A percentile compares a stretch with the other conserved stretches of the same genome.
Conservation (phyloP, 2,329 filamentous ascomycete genomes). For the Colletotrichum musicola region DNA sequence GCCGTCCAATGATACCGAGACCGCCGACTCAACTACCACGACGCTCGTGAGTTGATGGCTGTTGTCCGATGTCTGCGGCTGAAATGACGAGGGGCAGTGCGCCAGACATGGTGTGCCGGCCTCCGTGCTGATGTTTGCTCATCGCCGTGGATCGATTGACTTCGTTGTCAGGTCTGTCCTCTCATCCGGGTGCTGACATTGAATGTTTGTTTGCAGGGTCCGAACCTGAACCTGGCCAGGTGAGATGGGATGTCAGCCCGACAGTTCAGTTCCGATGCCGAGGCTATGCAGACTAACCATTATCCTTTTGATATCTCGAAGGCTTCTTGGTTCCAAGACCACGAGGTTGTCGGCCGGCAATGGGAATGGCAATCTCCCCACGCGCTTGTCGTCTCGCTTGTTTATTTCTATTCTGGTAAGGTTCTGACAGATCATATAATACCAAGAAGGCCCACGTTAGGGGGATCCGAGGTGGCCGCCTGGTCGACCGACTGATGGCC, state of each 20-base stretch:
- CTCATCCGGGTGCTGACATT: conserved; percentile 25
- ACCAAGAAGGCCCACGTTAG: neutral
- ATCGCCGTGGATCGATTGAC: neutral
- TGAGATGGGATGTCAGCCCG: conserved; percentile 10
- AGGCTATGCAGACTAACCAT: neutral
- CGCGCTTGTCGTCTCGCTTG: neutral
- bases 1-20: conserved; percentile 6
- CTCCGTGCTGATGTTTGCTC: neutral
- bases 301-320: neutral
- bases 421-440: conserved; percentile 1
- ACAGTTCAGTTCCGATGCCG: neutral
- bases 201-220: conserved; percentile 4
- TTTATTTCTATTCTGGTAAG: conserved; percentile 4
- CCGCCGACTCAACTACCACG: neutral
- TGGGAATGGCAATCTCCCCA: neutral
- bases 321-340: neutral
- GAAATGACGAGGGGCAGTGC: conserved; percentile 8
- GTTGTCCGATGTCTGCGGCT: conserved; percentile 19
- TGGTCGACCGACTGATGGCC: conserved; percentile 1
- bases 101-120: neutral
- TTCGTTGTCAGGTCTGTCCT: neutral
- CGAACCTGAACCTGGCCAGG: neutral
- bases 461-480: neutral
- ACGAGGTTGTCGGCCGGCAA: too few relatives aligned
- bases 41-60: neutral